Evolutionary conservation across 495 filamentous ascomycete genomes (phyloP).

Genomic region (Neurospora tetrasperma): DNA sequence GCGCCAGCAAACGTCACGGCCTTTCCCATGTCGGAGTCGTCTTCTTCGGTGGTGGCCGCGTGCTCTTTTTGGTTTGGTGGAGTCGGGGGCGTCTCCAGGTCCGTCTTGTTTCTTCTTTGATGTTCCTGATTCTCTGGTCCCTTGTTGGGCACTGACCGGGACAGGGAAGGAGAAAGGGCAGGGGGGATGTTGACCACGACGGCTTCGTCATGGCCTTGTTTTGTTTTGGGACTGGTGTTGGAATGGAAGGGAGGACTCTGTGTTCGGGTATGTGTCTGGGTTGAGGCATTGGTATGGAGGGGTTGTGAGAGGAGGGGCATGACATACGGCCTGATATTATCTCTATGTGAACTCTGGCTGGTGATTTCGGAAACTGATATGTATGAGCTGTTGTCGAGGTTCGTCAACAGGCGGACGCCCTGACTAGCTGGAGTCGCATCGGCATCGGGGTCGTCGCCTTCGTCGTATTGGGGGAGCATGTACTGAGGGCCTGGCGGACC

Average conservation of each 20-base stretch:
- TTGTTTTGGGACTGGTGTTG: not conserved
- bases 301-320: constrained; percentile 16
- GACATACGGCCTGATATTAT: constrained; percentile 32
- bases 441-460: constrained; percentile 33
- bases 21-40: not conserved
- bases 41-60: not conserved
- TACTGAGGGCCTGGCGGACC: constrained; percentile 31
- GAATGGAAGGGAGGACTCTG: not conserved
- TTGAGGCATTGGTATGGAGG: not conserved
- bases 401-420: constrained; percentile 40
- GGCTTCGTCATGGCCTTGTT: not conserved
- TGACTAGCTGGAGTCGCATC: constrained; percentile 19
- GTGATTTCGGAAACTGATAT: not conserved
- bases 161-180: not conserved
- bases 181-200: not conserved
- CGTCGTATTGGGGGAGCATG: constrained; percentile 37
- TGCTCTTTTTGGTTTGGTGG: not conserved
- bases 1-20: not conserved
- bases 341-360: not conserved
- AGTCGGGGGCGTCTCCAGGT: not conserved
- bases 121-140: not conserved
- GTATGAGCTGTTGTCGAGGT: not conserved
- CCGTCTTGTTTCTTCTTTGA: not conserved
- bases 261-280: not conserved
- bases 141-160: not conserved